Percentiles rank a stretch among this genome's conserved stretches.
Evolutionary conservation across 306 rosid genomes (phyloP).

Genomic region (Trifolium dubium): DNA sequence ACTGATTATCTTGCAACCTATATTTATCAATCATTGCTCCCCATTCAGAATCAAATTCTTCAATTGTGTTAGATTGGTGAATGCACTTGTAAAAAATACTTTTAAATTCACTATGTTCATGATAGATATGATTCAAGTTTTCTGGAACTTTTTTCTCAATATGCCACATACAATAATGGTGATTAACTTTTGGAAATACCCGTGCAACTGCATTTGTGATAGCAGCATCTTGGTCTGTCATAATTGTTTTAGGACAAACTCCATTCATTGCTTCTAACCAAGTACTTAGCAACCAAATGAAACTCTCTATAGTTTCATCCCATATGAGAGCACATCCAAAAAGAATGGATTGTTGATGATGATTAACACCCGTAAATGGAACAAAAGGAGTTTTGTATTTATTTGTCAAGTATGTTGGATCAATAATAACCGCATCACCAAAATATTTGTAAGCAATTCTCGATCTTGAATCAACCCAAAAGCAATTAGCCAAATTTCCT

Average conservation of each 20-base stretch:
- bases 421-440: not conserved
- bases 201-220: not conserved
- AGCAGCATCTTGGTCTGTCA: not conserved
- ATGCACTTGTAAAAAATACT: conserved; percentile 3
- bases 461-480: not conserved
- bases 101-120: not conserved
- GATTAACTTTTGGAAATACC: not conserved
- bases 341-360: not conserved
- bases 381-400: not conserved
- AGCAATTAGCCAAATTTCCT: not conserved
- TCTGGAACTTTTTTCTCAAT: not conserved
- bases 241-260: not conserved
- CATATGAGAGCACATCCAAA: not conserved
- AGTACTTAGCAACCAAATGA: conserved; percentile 14
- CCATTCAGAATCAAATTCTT: conserved; percentile 14
- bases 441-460: not conserved
- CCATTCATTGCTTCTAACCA: conserved; percentile 15
- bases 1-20: not conserved
- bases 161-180: not conserved
- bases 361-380: not conserved
- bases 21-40: conserved; percentile 3
- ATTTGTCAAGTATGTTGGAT: not conserved
- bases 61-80: not conserved
- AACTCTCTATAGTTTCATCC: not conserved
- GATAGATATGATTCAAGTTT: not conserved